phyloP scores from a whole-genome alignment of 2,329 filamentous ascomycete genomes.

The Verticillium isaacii region DNA sequence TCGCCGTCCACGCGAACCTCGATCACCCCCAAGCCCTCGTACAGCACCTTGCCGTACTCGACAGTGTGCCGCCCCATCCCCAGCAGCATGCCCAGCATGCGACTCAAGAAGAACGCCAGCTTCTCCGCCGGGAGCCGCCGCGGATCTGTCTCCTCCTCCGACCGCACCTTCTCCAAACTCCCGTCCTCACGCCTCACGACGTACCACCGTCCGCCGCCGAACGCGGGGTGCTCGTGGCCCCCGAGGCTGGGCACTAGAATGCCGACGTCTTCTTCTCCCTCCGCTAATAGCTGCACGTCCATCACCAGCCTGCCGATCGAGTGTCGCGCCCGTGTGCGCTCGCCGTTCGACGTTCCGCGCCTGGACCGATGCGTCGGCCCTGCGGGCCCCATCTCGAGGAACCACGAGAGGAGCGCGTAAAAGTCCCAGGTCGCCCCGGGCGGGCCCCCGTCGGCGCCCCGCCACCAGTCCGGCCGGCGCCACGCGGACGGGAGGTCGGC shows the following conservation, averaged over 20 bases:
- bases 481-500: constrained; percentile 10
- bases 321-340: neutral
- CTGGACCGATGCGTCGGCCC: neutral
- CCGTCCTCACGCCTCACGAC: neutral
- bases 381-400: constrained; percentile 7
- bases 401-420: constrained; percentile 10
- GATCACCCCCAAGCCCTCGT: constrained; percentile 10
- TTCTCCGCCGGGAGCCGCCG: constrained; percentile 10
- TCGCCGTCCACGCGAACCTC: constrained; percentile 14
- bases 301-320: constrained; percentile 9
- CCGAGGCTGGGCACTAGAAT: neutral
- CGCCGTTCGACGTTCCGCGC: too few species aligned
- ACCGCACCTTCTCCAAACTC: neutral
- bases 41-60: constrained; percentile 9
- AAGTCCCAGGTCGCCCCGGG: constrained; percentile 12
- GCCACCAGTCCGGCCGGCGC: constrained; percentile 9
- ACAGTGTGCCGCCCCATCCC: constrained; percentile 3
- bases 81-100: constrained; percentile 6
- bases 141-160: constrained; percentile 1
- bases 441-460: constrained; percentile 10
- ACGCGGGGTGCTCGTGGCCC: neutral
- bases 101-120: constrained; percentile 13
- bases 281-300: constrained; percentile 6
- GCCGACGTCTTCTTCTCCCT: constrained; percentile 6
- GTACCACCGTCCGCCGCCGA: neutral